Conservation (phyloP, 192 early-diverging fungal genomes). For the Gorgonomyces haynaldii region DNA sequence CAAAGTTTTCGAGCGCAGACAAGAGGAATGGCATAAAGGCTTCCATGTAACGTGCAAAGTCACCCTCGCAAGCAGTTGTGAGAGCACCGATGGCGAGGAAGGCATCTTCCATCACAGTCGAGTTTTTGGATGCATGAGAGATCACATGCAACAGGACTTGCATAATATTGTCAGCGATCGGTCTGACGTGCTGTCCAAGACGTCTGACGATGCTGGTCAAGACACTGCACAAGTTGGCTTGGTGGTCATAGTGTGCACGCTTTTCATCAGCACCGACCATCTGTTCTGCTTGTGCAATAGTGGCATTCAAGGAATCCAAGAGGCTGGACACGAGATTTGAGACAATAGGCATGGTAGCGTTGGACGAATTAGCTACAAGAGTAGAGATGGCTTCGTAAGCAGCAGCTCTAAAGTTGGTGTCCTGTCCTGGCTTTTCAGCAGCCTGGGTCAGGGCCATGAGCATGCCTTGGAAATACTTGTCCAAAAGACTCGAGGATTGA, state of each 20-base stretch:
- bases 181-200: slow-evolving; percentile 56
- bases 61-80: slow-evolving; percentile 64
- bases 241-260: slow-evolving; percentile 67
- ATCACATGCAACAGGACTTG: slow-evolving; percentile 69
- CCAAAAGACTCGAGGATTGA: slow-evolving; percentile 54
- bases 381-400: slow-evolving; percentile 90
- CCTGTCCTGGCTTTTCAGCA: slow-evolving; percentile 43
- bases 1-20: slow-evolving; percentile 71
- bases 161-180: slow-evolving; percentile 85
- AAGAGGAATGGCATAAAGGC: slow-evolving; percentile 74
- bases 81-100: slow-evolving; percentile 87
- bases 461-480: slow-evolving; percentile 75
- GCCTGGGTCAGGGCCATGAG: slow-evolving; percentile 49
- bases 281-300: slow-evolving; percentile 51
- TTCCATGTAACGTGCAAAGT: slow-evolving; percentile 83
- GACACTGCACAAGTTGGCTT: slow-evolving; percentile 86
- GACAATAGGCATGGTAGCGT: slow-evolving; percentile 69
- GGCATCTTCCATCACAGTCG: slow-evolving; percentile 83
- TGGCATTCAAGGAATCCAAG: slow-evolving; percentile 69
- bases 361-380: slow-evolving; percentile 43
- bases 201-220: slow-evolving; percentile 78
- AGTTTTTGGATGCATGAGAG: slow-evolving; percentile 53
- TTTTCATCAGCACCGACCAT: slow-evolving; percentile 77
- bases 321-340: slow-evolving; percentile 61
- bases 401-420: slow-evolving; percentile 79